Conservation (phyloP, 306 rosid species). For the Mimosa pudica region DNA sequence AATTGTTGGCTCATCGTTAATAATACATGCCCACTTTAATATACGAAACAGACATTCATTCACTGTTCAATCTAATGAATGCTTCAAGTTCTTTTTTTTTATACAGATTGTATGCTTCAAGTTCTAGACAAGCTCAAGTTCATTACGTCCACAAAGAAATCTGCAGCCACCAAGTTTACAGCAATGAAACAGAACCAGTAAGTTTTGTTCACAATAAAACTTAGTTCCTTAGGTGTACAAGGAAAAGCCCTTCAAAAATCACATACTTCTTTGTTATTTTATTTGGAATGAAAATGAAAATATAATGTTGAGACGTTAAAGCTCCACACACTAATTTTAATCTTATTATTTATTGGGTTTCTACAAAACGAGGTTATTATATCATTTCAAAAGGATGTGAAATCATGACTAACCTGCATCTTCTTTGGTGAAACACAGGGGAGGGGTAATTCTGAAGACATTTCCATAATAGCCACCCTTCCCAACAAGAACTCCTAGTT, state of each 20-base stretch:
- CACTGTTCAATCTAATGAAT: not conserved
- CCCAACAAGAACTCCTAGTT: constrained; percentile 70
- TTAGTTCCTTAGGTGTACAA: not conserved
- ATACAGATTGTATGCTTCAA: constrained; percentile 37
- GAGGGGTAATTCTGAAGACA: constrained; percentile 84
- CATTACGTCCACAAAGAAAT: constrained; percentile 74
- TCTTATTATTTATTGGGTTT: too few relatives aligned
- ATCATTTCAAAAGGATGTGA: not conserved
- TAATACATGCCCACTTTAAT: not conserved
- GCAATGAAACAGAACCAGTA: not conserved
- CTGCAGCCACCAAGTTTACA: constrained; percentile 43
- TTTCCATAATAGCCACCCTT: constrained; percentile 83
- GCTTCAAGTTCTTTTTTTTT: constrained; percentile 47
- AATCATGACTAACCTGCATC: constrained; percentile 64
- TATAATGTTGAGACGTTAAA: not conserved
- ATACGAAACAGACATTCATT: constrained; percentile 20
- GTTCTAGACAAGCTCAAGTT: constrained; percentile 60
- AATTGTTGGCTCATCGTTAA: constrained; percentile 62
- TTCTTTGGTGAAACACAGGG: constrained; percentile 76
- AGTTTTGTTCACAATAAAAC: not conserved
- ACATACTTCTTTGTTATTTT: not conserved
- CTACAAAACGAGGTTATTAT: too few relatives aligned
- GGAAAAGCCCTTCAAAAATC: not conserved
- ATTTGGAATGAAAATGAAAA: not conserved
- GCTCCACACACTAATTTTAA: not conserved